Base-by-base conservation (phyloP, 805 yeast species). In the Candida oleophila region DNA sequence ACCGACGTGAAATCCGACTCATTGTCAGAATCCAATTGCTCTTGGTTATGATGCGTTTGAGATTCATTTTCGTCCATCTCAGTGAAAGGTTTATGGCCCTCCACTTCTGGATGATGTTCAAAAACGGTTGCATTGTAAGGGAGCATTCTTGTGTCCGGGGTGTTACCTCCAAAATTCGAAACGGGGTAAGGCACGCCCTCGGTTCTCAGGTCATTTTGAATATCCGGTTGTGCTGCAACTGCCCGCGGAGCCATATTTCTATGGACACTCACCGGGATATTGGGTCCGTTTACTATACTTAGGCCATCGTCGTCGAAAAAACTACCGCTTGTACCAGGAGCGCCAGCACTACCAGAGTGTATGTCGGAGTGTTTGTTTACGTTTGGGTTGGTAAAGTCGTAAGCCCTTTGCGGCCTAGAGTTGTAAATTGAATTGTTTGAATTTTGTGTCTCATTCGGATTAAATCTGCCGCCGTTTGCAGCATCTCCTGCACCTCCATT, bases 1-100 rank as follows among this genome's bases (percentile, higher is more conserved):
- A 87, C 87, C 3, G 36, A 22, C 4, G 45, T 42, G 39, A 42
- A 42, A 56, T 83, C 85, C 1, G 92, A 85, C 41, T 73, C 81
- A 28, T 60, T 60, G 50, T 71, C 77, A 0, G 76, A 71, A 41
- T 62, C 69, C 16, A 54, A 39, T 4, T 34, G 21, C 8, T 21
- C 34, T n/a, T 53, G 53, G 4, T 38, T 49, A 14, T 50, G 25
- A 19, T 48, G 49, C 16, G 39, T 39, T 30, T 52, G 50, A 25
- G 43, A 42, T 21, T 55, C 61, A 33, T 58, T 64, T 49, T 66
- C 68, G 30, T 49, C 65, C 49, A 70, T 54, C 49, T 71, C 77
- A 14, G 76, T 69, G 47, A 70, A 72, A 15, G 76, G 76, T 53
- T 66, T 66, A 55, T 72, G 76, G 12, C 77, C 77, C 47, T 72